phyloP scores from a whole-genome alignment of 2,329 filamentous ascomycete species.

The Huntiella abstrusa region DNA sequence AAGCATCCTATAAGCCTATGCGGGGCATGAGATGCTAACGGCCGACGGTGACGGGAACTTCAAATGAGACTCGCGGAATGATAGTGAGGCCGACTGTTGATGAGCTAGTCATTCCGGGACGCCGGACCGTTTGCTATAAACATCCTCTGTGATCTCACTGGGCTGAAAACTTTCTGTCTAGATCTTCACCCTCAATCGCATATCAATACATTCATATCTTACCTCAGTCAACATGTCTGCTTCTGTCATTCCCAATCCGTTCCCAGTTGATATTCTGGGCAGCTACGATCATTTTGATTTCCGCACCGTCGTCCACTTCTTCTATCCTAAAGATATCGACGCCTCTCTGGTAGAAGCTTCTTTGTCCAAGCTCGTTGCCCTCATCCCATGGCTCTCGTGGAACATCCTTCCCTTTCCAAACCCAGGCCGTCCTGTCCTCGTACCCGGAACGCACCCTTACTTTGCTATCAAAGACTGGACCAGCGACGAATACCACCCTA shows the following conservation, averaged over 20 bases:
- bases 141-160: too few species aligned
- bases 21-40: too few species aligned
- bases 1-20: too few species aligned
- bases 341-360: background rate
- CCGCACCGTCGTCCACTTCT: background rate
- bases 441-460: background rate
- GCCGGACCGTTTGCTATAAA: too few species aligned
- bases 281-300: background rate
- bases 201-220: too few species aligned
- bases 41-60: too few species aligned
- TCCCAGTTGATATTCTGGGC: constrained; percentile 4
- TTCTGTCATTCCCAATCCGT: background rate
- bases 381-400: constrained; percentile 1
- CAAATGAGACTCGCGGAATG: too few species aligned
- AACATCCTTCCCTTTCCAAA: background rate
- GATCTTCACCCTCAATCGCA: too few species aligned
- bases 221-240: too few species aligned
- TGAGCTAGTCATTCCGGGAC: too few species aligned
- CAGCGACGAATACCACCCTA: background rate
- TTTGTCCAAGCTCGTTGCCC: background rate
- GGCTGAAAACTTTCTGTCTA: too few species aligned
- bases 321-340: background rate
- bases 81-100: too few species aligned
- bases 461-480: background rate
- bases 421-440: background rate